Conservation (phyloP, 805 yeast species). For the Cyberlindnera mississippiensis region DNA sequence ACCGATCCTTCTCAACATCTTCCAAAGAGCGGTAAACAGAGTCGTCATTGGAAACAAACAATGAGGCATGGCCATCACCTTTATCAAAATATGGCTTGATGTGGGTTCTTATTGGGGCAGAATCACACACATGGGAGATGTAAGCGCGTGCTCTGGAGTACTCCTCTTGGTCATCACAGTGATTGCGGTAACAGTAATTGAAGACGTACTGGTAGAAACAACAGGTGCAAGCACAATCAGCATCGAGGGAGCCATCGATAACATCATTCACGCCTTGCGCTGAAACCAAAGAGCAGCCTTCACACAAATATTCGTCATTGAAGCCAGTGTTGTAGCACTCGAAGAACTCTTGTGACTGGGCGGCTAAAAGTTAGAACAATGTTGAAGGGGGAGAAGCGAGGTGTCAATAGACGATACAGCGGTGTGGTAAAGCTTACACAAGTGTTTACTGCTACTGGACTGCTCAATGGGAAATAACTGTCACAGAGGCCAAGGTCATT, state of each 20-base stretch:
- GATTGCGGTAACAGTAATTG: slow-evolving; percentile 25
- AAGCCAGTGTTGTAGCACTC: slow-evolving; percentile 23
- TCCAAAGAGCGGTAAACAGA: slow-evolving; percentile 22
- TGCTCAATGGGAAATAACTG: slow-evolving; percentile 1
- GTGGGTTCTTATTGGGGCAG: slow-evolving; percentile 14
- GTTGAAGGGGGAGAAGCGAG: neutral
- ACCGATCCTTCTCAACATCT: slow-evolving; percentile 13
- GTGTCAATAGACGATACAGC: slow-evolving; percentile 1
- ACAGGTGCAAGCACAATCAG: slow-evolving; percentile 26
- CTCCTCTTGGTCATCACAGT: slow-evolving; percentile 20
- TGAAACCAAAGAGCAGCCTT: slow-evolving; percentile 25
- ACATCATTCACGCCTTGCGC: neutral
- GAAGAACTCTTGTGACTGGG: slow-evolving; percentile 1
- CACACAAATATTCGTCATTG: slow-evolving; percentile 23
- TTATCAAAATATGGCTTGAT: slow-evolving; percentile 15
- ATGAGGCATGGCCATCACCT: slow-evolving; percentile 1
- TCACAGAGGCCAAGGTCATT: slow-evolving; percentile 5
- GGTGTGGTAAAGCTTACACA: slow-evolving; percentile 5
- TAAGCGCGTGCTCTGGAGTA: slow-evolving; percentile 11
- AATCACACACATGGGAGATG: slow-evolving; percentile 12
- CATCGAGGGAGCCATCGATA: slow-evolving; percentile 7
- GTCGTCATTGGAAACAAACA: slow-evolving; percentile 18
- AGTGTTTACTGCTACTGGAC: slow-evolving; percentile 2
- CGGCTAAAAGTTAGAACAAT: slow-evolving; percentile 1
- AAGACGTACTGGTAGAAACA: slow-evolving; percentile 24